Evolutionary conservation across 2,329 filamentous ascomycete genomes (phyloP).

Genomic region (Thermoascus crustaceus): DNA sequence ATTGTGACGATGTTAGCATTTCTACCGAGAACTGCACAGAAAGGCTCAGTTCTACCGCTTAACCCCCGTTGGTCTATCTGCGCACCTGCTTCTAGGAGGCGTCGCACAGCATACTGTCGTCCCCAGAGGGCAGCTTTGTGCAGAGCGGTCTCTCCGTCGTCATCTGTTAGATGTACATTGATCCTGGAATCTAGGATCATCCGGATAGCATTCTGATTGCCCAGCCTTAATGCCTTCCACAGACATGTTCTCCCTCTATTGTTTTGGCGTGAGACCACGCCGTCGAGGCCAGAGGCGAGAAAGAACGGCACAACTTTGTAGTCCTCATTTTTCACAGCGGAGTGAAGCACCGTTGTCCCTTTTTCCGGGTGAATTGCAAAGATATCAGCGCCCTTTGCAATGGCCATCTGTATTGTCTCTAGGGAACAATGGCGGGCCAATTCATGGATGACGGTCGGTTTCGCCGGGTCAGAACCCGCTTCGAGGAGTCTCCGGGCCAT

Average conservation of each 20-base stretch:
- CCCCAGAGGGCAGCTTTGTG: slow-evolving; percentile 2
- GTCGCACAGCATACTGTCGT: neutral
- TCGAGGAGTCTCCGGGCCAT: slow-evolving; percentile 1
- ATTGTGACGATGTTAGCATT: too few species aligned
- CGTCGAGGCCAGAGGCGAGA: neutral
- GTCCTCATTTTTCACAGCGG: neutral
- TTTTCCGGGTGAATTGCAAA: neutral
- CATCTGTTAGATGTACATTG: slow-evolving; percentile 3
- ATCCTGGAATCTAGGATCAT: slow-evolving; percentile 3
- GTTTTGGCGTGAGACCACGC: neutral
- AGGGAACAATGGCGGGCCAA: neutral
- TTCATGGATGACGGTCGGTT: neutral
- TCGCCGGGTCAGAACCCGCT: neutral
- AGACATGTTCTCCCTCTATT: slow-evolving; percentile 3
- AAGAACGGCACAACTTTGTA: neutral
- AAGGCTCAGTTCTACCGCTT: too few species aligned
- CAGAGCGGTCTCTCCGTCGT: slow-evolving; percentile 4
- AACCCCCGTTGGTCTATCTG: neutral
- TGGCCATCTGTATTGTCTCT: slow-evolving; percentile 1
- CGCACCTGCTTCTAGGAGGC: neutral
- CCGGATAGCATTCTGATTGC: neutral
- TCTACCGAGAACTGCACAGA: too few species aligned
- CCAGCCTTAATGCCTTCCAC: neutral
- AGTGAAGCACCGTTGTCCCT: slow-evolving; percentile 1
- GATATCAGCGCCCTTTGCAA: slow-evolving; percentile 3